These are phyloP conservation scores for Fusarium fujikuroi DNA, from an alignment of 2,329 filamentous ascomycete genomes.

Conservation along the genomic window DNA sequence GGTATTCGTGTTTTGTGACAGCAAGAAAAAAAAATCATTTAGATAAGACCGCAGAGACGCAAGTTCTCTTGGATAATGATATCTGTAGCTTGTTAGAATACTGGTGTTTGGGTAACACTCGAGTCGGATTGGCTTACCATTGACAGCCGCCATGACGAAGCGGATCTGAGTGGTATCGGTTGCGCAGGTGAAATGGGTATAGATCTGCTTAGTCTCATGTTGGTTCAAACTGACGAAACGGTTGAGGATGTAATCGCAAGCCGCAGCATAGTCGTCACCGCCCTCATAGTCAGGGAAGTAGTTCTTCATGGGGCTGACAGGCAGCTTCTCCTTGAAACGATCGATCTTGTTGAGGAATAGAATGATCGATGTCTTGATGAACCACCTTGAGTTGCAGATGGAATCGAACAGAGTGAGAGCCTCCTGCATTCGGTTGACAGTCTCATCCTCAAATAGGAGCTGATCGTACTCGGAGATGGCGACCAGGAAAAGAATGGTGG, in stretches of 20 bases:
- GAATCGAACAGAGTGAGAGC: slow-evolving; percentile 88
- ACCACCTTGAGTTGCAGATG: slow-evolving; percentile 89
- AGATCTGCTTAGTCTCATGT: slow-evolving; percentile 99
- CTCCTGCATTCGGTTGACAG: slow-evolving; percentile 94
- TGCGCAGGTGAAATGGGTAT: slow-evolving; percentile 99
- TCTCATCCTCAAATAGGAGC: slow-evolving; percentile 95
- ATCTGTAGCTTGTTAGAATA: slow-evolving; percentile 70
- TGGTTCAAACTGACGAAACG: slow-evolving; percentile 98
- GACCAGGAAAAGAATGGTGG: slow-evolving; percentile 94
- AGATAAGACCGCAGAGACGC: slow-evolving; percentile 95
- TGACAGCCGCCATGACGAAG: slow-evolving; percentile 99
- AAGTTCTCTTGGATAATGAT: slow-evolving; percentile 99
- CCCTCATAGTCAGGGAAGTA: slow-evolving; percentile 94
- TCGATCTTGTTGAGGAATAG: slow-evolving; percentile 93
- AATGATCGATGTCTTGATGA: slow-evolving; percentile 89
- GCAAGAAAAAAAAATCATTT: slow-evolving; percentile 57
- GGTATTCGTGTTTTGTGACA: slow-evolving; percentile 56
- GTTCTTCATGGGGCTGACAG: slow-evolving; percentile 84
- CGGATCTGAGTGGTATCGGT: slow-evolving; percentile 99
- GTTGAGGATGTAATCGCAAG: slow-evolving; percentile 99
- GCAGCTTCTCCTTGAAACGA: slow-evolving; percentile 87
- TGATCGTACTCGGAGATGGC: slow-evolving; percentile 98
- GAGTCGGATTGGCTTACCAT: slow-evolving; percentile 71
- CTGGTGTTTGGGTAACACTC: not conserved
- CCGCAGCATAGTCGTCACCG: slow-evolving; percentile 92